These are phyloP conservation scores for Mortierella alpina DNA, from an alignment of 192 early-diverging fungal genomes.

Conservation along the genomic window DNA sequence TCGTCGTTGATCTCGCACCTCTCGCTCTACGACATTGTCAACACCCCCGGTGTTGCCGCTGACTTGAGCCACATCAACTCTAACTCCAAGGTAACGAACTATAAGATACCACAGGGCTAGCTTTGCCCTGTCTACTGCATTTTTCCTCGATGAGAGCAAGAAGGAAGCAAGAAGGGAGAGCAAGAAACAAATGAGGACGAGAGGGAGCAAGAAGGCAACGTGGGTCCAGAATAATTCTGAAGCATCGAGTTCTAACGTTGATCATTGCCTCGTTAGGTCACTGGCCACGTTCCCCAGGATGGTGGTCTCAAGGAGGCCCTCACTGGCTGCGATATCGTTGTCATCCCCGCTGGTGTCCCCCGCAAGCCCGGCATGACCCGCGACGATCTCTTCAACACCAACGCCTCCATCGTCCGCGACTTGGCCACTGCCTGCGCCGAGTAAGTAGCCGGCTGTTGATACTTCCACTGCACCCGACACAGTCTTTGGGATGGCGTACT, in stretches of 20 bases:
- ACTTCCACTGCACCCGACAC: neutral
- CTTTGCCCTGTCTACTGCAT: too few relatives aligned
- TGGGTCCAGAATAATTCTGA: neutral
- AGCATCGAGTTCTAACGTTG: neutral
- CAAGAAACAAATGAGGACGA: neutral
- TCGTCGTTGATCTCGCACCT: conserved; percentile 88
- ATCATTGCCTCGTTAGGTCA: conserved; percentile 41
- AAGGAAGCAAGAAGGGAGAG: neutral
- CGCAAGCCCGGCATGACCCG: conserved; percentile 99
- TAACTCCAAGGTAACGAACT: conserved; percentile 69
- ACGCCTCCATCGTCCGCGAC: conserved; percentile 92
- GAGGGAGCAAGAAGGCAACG: neutral
- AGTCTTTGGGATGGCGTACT: neutral
- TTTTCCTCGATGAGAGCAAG: neutral
- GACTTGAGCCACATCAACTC: conserved; percentile 95
- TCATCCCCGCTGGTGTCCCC: conserved; percentile 97
- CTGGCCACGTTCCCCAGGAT: conserved; percentile 58
- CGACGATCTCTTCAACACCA: conserved; percentile 98
- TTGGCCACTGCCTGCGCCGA: conserved; percentile 84
- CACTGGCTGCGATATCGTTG: conserved; percentile 70
- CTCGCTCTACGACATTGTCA: conserved; percentile 96
- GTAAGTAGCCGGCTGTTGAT: conserved; percentile 50
- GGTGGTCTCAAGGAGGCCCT: conserved; percentile 61
- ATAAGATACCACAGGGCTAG: neutral
- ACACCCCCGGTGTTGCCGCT: conserved; percentile 96